phyloP scores from a whole-genome alignment of 495 filamentous ascomycete genomes.

The Hypoxylon perforatum region DNA sequence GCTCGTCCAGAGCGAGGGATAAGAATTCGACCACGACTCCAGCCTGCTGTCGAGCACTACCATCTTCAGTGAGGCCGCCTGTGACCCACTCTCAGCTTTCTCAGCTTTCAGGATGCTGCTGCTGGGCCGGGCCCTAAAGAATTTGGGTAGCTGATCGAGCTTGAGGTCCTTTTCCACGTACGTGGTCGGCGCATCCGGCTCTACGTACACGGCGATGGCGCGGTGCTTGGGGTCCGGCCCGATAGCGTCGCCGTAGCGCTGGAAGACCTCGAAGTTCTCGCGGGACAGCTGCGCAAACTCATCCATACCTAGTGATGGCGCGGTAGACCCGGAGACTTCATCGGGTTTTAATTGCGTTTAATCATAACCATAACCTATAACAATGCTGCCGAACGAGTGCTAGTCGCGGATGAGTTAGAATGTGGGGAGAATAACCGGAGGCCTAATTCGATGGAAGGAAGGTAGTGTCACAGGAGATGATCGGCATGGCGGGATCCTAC shows the following conservation, averaged over 20 bases:
- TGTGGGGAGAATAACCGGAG: no score
- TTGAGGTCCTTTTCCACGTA: conserved; percentile 30
- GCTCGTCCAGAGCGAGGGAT: conserved; percentile 22
- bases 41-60: conserved; percentile 31
- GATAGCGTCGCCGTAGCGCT: conserved; percentile 28
- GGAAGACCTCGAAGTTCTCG: conserved; percentile 40
- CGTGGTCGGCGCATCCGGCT: conserved; percentile 14
- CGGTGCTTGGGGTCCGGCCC: conserved; percentile 28
- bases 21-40: conserved; percentile 30
- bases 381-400: not conserved
- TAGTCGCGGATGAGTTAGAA: not conserved
- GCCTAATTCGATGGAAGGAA: no score
- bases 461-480: no score
- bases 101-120: not conserved
- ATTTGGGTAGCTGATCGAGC: conserved; percentile 12
- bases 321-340: conserved; percentile 21
- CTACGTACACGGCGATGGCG: conserved; percentile 20
- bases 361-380: not conserved
- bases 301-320: conserved; percentile 30
- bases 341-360: conserved; percentile 3
- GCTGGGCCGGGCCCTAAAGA: conserved; percentile 17
- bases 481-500: no score
- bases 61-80: conserved; percentile 21
- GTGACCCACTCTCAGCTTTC: not conserved
- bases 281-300: conserved; percentile 38